Percentiles rank a stretch among this genome's conserved stretches.
phyloP scores from a whole-genome alignment of 352 stramenopile species.

The Phytopythium litorale region DNA sequence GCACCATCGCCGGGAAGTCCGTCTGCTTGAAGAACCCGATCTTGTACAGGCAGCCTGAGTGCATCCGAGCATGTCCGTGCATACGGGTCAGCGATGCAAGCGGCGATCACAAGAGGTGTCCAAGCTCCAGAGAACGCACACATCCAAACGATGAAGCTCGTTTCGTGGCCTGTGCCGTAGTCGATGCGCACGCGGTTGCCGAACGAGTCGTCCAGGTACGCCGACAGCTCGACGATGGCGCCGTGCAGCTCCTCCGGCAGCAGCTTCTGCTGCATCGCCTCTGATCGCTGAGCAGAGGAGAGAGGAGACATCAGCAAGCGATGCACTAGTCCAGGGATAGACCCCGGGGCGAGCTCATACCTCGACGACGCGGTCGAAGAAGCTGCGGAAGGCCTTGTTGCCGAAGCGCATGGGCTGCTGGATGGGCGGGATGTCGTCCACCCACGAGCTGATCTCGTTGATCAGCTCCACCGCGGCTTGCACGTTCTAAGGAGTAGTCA shows the following conservation, averaged over 20 bases:
- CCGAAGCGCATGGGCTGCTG: constrained; percentile 94
- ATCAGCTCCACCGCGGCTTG: constrained; percentile 60
- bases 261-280: constrained; percentile 54
- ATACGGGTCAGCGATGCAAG: not conserved
- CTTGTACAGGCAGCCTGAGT: constrained; percentile 79
- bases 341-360: constrained; percentile 16
- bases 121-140: constrained; percentile 40
- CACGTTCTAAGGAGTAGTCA: constrained; percentile 42
- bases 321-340: not conserved
- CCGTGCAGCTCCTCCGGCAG: constrained; percentile 50
- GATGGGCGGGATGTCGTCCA: constrained; percentile 90
- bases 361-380: constrained; percentile 80
- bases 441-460: constrained; percentile 73
- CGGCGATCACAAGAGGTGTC: constrained; percentile 5
- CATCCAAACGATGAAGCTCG: constrained; percentile 95
- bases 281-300: constrained; percentile 33
- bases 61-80: not conserved
- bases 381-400: constrained; percentile 93
- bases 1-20: constrained; percentile 83
- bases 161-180: constrained; percentile 99
- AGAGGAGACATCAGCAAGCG: not conserved
- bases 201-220: constrained; percentile 96
- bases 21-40: constrained; percentile 85
- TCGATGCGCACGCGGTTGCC: constrained; percentile 96
- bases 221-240: constrained; percentile 88